phyloP scores from a whole-genome alignment of 2,329 filamentous ascomycete species.

The Fusarium caatingaense region DNA sequence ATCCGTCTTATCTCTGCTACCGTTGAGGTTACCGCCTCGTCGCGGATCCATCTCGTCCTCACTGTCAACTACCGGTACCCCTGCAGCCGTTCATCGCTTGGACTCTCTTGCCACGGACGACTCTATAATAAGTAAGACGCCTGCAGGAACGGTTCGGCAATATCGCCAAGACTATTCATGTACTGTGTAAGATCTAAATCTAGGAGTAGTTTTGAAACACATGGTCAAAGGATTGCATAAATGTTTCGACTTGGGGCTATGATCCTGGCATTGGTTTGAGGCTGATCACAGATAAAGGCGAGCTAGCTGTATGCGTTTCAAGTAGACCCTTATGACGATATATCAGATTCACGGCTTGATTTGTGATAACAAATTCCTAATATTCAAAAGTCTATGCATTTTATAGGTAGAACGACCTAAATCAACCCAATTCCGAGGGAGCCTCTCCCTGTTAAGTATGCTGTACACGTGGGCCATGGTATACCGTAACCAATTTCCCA shows the following conservation, averaged over 20 bases:
- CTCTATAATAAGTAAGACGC: neutral
- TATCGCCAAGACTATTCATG: neutral
- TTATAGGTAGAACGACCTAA: neutral
- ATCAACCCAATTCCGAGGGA: slow-evolving; percentile 23
- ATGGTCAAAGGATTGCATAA: neutral
- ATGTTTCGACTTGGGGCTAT: neutral
- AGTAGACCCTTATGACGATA: neutral
- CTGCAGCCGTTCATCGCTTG: neutral
- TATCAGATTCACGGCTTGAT: neutral
- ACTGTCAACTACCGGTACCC: neutral
- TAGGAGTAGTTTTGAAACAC: neutral
- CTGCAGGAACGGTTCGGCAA: neutral
- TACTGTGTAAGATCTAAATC: neutral
- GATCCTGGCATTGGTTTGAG: neutral
- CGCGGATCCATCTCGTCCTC: neutral
- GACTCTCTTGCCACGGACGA: neutral
- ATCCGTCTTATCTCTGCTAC: neutral
- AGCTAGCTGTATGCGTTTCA: neutral
- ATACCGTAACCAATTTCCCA: slow-evolving; percentile 25
- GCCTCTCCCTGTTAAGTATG: slow-evolving; percentile 32
- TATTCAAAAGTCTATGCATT: slow-evolving; percentile 26
- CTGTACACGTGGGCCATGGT: slow-evolving; percentile 26
- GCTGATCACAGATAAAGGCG: neutral
- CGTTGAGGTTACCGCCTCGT: neutral
- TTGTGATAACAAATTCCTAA: neutral